Base-by-base conservation (phyloP, 78 protist species). In the Pigoraptor vietnamica region DNA sequence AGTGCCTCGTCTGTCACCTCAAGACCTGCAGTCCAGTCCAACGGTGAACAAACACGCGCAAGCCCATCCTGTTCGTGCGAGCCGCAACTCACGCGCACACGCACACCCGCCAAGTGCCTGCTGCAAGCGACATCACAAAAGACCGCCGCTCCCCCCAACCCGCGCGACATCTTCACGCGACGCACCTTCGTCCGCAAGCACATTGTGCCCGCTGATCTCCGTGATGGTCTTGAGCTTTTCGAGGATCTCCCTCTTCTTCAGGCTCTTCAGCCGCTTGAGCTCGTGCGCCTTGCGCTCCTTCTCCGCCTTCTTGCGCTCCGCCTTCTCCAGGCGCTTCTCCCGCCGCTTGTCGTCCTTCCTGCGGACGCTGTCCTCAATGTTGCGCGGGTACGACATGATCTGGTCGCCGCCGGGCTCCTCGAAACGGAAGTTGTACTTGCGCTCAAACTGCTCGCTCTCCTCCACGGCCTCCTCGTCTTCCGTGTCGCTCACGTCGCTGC, bases 371-470 rank as follows among this genome's bases (percentile, higher is more conserved):
- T 1, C 86, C 1, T 81, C 92, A 9, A 86, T 67, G 35, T 25
- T 2, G 37, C 93, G 89, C 81, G 92, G 89, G 32, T 39, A 84
- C 37, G 79, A 23, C 81, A 23, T 55, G 25, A 90, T 89, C 84
- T 0, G 0, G 1, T 0, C 19, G n/a, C 34, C 90, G 0, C 86
- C 81, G 29, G 36, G 82, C 90, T 93, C 92, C 38, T 93, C 92
- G 79, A 81, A 90, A 25, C 94, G 89, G 40, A 93, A 93, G 94
- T 93, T 93, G 94, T 93, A 86, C 88, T 6, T 0, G 21, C 33
- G 2, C 83, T 93, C 94, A n/a, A 90, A 93, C 90, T 37, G 33
- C 33, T 93, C 94, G 39, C 21, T 0, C 35, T 10, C 14, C 39
- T 91, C 93, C 9, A 38, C 29, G 23, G 35, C 24, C 90, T 14